phyloP scores from a whole-genome alignment of 768 basidiomycete genomes.

The Leucosporidium creatinivorum region DNA sequence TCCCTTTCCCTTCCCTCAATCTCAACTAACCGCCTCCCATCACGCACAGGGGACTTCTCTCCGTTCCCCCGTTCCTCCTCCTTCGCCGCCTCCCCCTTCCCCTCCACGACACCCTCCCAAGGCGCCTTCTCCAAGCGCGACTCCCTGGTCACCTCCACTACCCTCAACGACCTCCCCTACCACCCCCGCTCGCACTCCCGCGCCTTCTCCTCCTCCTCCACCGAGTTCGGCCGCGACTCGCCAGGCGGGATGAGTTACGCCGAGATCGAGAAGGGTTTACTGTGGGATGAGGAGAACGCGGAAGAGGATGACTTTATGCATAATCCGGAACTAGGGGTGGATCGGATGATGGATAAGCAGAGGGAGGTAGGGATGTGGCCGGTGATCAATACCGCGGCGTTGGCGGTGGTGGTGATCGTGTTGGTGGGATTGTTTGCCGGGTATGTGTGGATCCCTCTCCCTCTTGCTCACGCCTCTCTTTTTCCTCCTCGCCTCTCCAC shows the following conservation, averaged over 20 bases:
- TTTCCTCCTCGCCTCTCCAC: background rate
- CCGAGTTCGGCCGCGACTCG: background rate
- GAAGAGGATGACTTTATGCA: conserved; percentile 36
- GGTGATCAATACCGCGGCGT: conserved; percentile 68
- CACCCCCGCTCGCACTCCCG: background rate
- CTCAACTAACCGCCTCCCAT: background rate
- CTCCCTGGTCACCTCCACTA: background rate
- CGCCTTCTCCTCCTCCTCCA: background rate
- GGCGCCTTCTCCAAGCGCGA: background rate
- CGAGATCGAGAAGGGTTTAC: conserved; percentile 2
- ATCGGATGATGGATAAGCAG: conserved; percentile 39
- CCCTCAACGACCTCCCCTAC: background rate
- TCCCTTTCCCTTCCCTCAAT: background rate
- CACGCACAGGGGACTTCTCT: background rate
- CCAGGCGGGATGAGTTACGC: background rate
- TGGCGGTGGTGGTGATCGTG: conserved; percentile 62
- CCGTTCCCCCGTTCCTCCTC: background rate
- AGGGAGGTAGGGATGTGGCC: conserved; percentile 71
- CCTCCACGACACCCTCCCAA: background rate
- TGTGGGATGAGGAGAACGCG: conserved; percentile 36
- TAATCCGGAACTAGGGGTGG: conserved; percentile 46
- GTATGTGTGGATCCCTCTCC: too few relatives aligned
- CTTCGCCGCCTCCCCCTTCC: background rate
- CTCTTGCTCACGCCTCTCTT: too few relatives aligned
- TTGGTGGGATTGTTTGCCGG: conserved; percentile 78